A percentile compares a stretch with the other conserved stretches of the same genome.
These are phyloP conservation scores for Trichoderma sp. DNA, from an alignment of 2,329 filamentous ascomycete species.

Conservation along the genomic window DNA sequence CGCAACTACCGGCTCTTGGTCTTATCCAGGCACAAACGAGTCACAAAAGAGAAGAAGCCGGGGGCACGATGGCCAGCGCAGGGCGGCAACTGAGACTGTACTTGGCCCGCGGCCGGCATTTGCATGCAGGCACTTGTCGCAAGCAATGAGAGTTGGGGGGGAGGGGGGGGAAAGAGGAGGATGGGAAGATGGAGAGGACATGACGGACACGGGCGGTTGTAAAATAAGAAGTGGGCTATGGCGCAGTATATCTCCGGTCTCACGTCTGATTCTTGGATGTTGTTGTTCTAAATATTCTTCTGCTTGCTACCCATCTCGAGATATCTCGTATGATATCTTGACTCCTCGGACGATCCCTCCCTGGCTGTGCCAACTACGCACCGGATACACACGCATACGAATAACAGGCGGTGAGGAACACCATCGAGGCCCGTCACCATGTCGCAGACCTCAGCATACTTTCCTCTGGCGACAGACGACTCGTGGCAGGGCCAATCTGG, in stretches of 20 bases:
- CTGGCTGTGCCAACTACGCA: neutral
- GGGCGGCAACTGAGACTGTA: conserved; percentile 27
- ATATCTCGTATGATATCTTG: conserved; percentile 23
- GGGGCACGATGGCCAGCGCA: conserved; percentile 15
- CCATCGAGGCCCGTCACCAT: conserved; percentile 37
- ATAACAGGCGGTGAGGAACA: neutral
- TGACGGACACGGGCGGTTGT: neutral
- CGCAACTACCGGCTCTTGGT: neutral
- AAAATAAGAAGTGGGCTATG: conserved; percentile 16
- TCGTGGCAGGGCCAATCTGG: conserved; percentile 40
- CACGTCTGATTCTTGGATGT: neutral
- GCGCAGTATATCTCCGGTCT: conserved; percentile 14
- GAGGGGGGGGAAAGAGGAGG: conserved; percentile 8
- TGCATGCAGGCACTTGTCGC: conserved; percentile 25
- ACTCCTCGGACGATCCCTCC: neutral
- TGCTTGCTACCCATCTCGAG: neutral
- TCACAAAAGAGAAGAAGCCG: conserved; percentile 12
- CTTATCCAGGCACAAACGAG: conserved; percentile 20
- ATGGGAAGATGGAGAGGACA: conserved; percentile 4
- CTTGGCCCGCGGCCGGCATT: conserved; percentile 13
- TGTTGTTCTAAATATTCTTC: conserved; percentile 19
- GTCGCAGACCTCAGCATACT: conserved; percentile 44
- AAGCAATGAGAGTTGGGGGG: too few relatives aligned
- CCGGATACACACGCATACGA: conserved; percentile 7
- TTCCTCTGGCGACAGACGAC: conserved; percentile 39